Evolutionary conservation across 106 monocot genomes (phyloP), one percentile per base, ranked within the genome.

Genomic region (Hemerocallis citrina): DNA sequence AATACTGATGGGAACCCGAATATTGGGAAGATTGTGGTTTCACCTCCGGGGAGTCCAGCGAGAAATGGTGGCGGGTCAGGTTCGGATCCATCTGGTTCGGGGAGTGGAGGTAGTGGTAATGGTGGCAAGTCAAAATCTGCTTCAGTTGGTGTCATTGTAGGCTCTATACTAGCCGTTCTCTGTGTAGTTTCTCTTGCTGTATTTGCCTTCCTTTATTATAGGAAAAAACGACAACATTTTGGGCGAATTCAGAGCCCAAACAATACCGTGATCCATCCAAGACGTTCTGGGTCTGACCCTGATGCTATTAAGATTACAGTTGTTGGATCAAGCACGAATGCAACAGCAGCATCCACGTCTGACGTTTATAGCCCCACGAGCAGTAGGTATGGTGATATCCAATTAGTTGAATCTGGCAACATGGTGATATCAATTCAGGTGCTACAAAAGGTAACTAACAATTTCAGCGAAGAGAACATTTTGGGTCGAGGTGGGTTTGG

Each of bases 291-390:
- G 4, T 79, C 84, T 0, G 75, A 73, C 25, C 69, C 47, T 1
- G 79, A 84, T 15, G 35, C 63, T 7, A 57, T 79, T 19, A 84
- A 84, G 68, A 57, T 75, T 25, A 79, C 85, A 0, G 70, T 79
- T 24, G 69, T 69, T 0, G 66, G 76, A 17, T 61, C 72, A 13
- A 68, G 39, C 22, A 31, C 35, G 3, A 77, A 73, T 40, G 71
- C 34, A 39, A 62, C 59, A 14, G 5, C 57, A 5, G 47, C 42
- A 10, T 2, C 52, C 24, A 13, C 52, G 7, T 71, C 65, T 28
- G 77, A 77, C 30, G 65, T 52, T 2, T 62, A 41, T 50, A 77
- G 77, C 44, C 41, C 22, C 39, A 35, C 66, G 2, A 70, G 70
- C 64, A 76, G 64, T 16, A 42, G 52, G 9, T 52, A 58, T 24